phyloP scores from a whole-genome alignment of 2,329 filamentous ascomycete species.

The Clarireedia paspali region DNA sequence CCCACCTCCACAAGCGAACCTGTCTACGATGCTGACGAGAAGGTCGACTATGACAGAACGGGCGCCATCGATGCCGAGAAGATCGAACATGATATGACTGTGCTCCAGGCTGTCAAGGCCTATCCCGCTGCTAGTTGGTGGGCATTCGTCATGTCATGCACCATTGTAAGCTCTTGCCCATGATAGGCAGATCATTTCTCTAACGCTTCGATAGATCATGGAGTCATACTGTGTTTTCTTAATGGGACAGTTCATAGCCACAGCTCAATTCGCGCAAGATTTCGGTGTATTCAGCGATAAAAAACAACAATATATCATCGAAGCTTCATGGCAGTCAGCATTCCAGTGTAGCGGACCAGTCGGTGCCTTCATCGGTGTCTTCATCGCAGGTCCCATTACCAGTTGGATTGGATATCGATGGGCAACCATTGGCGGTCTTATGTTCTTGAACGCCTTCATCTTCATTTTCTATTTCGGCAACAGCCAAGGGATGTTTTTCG shows the following conservation, averaged over 20 bases:
- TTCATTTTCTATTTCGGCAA: slow-evolving; percentile 38
- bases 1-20: slow-evolving; percentile 20
- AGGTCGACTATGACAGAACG: slow-evolving; percentile 21
- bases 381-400: slow-evolving; percentile 52
- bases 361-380: slow-evolving; percentile 53
- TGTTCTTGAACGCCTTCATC: slow-evolving; percentile 43
- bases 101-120: slow-evolving; percentile 40
- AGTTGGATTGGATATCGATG: slow-evolving; percentile 51
- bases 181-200: slow-evolving; percentile 9
- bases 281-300: background rate
- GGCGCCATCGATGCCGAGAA: slow-evolving; percentile 43
- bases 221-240: slow-evolving; percentile 57
- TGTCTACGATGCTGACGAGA: slow-evolving; percentile 29
- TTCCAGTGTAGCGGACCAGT: slow-evolving; percentile 47
- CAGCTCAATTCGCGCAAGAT: slow-evolving; percentile 34
- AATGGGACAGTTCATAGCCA: slow-evolving; percentile 50
- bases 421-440: slow-evolving; percentile 47
- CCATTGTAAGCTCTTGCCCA: slow-evolving; percentile 36
- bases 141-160: slow-evolving; percentile 49
- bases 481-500: slow-evolving; percentile 36
- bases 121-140: slow-evolving; percentile 47
- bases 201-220: slow-evolving; percentile 42
- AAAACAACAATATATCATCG: slow-evolving; percentile 33
- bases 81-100: slow-evolving; percentile 42
- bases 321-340: slow-evolving; percentile 49